Base-by-base conservation (phyloP, 2,329 filamentous ascomycete genomes). In the Aspergillus proliferans region DNA sequence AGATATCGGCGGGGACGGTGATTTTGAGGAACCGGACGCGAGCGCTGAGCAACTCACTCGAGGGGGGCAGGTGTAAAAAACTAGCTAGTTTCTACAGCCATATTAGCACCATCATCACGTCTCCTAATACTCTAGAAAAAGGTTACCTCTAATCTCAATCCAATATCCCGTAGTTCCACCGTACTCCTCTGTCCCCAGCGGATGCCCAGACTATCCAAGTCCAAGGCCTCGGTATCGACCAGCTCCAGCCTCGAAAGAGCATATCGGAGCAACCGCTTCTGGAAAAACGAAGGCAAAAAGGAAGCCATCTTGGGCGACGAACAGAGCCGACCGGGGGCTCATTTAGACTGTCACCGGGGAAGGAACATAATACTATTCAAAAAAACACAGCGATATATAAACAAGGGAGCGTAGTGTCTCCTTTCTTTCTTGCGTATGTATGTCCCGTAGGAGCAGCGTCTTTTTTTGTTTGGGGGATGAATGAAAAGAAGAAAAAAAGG, bases 201-300 rank as follows among this genome's bases (percentile, higher is more conserved):
- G 58, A 96, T 82, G 59, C 94, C 89, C 54, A 97, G 73, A 58
- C 89, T 88, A 56, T 93, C 89, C 53, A 93, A 79, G 62, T 96
- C 87, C 57, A 96, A 75, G 10, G 87, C 85, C 64, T 94, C 86
- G 49, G 88, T 87, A 63, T 97, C 93, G 51, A 98, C 81, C 48
- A 96, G 78, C 59, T 95, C 90, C 51, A 95, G 78, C 50, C 85
- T 84, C 21, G 86, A 86, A 39, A 98, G 76, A 45, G 85, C 88
- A 74, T 93, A 95, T 58, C 88, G 85, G 56, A 97, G 80, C 61
- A 97, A 79, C 68, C 86, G 84, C 79, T 93, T 95, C 73, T 91
- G 88, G 76, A 95, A 75, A 58, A 77, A 88, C 58, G 82, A 87
- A 55, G 89, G 84, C 62, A 93, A 80, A 66, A 88, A 83, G 65